Evolutionary conservation across 73 alveolate genomes (phyloP), one percentile per base, ranked within the genome.

Genomic region (Symbiodinium natans): DNA sequence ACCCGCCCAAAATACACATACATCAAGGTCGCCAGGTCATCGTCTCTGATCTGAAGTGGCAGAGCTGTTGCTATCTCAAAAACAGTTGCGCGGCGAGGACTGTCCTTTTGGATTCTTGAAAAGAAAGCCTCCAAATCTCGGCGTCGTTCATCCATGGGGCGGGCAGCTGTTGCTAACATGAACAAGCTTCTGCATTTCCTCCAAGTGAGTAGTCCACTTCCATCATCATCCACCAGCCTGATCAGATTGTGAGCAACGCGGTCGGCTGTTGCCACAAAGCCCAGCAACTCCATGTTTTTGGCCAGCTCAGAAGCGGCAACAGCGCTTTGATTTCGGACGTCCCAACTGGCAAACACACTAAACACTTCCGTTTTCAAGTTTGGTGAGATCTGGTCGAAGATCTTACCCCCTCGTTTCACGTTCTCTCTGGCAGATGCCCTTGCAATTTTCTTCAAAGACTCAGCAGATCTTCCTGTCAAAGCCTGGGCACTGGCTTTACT

Each of bases 161-260:
- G 95, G 43, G 71, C 95, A 13, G 74, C 46, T 8, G 95, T 88
- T n/a, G 95, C 95, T 23, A 88, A 34, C 95, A 88, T 88, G 83
- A 88, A 88, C 9, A 88, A n/a, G 56, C 43, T 34, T 38, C 86
- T 23, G 34, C 95, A 88, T n/a, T 88, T 88, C 71, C 86, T 56
- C 86, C 85, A 88, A 11, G 86, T 88, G 36, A 88, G 54, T 71
- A 63, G 41, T 11, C 95, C 95, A 39, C 86, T 63, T 9, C 86
- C 95, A 29, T 88, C 95, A 42, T 88, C 71, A 41, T 88, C 95
- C 86, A 88, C 95, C 43, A 88, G 42, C 25, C 95, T 68, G 59
- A 88, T 88, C 74, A 88, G 27, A 29, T 88, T 88, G 15, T 63
- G 43, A 25, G 95, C 86, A 38, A 88, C 74, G 11, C 95, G 95